Evolutionary conservation across 2,329 filamentous ascomycete species (phyloP).

Genomic region (Venturia asperata): DNA sequence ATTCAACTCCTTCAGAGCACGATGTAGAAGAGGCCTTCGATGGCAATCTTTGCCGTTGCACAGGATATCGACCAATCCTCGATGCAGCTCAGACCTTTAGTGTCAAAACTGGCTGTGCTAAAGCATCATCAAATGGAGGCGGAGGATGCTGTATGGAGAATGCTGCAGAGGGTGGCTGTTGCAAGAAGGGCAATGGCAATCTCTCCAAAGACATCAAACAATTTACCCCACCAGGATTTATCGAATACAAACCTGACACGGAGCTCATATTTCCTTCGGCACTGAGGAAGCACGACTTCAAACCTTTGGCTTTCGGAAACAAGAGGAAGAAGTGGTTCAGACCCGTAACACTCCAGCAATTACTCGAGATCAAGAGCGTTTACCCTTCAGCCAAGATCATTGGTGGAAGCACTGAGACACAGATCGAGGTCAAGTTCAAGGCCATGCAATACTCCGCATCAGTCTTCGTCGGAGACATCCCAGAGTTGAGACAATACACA

Average conservation of each 20-base stretch:
- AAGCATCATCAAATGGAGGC: conserved; percentile 51
- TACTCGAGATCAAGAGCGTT: conserved; percentile 83
- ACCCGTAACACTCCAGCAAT: conserved; percentile 75
- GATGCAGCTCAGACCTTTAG: conserved; percentile 91
- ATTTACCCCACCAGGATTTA: conserved; percentile 85
- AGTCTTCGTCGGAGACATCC: conserved; percentile 87
- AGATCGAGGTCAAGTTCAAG: conserved; percentile 99
- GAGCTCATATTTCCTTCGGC: conserved; percentile 90
- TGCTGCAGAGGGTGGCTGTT: conserved; percentile 36
- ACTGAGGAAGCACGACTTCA: conserved; percentile 74
- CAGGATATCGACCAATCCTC: conserved; percentile 87
- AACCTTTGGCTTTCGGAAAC: conserved; percentile 81
- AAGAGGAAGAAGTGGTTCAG: conserved; percentile 92
- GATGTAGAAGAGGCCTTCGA: conserved; percentile 96
- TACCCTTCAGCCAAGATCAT: conserved; percentile 89
- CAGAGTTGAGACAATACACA: conserved; percentile 74
- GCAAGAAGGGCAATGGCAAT: conserved; percentile 33
- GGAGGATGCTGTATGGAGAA: conserved; percentile 66
- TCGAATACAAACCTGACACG: conserved; percentile 87
- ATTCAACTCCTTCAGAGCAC: conserved; percentile 65
- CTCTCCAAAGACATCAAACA: conserved; percentile 42
- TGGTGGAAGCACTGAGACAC: conserved; percentile 91
- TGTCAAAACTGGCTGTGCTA: conserved; percentile 47
- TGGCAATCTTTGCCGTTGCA: conserved; percentile 91
- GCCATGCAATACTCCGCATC: conserved; percentile 83